Evolutionary conservation across 345 rosid species (phyloP).

Genomic region (Corchorus olitorius): DNA sequence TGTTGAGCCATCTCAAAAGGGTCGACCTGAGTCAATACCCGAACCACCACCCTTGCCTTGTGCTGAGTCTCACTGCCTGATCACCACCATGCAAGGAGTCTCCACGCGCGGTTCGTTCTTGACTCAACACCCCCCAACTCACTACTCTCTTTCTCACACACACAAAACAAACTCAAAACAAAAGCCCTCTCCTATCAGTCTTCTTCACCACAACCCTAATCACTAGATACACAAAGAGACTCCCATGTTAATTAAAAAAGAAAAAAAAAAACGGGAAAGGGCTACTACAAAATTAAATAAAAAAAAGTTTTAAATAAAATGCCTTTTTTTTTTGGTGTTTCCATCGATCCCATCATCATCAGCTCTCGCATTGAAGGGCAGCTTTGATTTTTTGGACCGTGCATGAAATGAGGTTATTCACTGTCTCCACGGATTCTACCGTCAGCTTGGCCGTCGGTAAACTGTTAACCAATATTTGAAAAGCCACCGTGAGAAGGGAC

Average conservation of each 20-base stretch:
- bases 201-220: neutral
- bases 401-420: slow-evolving; percentile 87
- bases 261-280: slow-evolving; percentile 5
- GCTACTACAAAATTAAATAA: neutral
- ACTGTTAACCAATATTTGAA: slow-evolving; percentile 93
- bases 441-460: slow-evolving; percentile 93
- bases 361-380: slow-evolving; percentile 78
- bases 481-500: slow-evolving; percentile 92
- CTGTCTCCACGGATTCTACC: slow-evolving; percentile 96
- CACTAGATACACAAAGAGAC: slow-evolving; percentile 20
- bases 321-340: neutral
- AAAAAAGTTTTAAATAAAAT: neutral
- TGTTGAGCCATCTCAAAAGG: slow-evolving; percentile 33
- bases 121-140: slow-evolving; percentile 81
- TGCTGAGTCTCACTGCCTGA: slow-evolving; percentile 25
- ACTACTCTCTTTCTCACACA: neutral
- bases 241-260: neutral
- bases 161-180: neutral
- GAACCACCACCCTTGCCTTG: slow-evolving; percentile 95
- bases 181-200: neutral
- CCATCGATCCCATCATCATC: no score
- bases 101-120: slow-evolving; percentile 98
- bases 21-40: slow-evolving; percentile 99
- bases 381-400: slow-evolving; percentile 92
- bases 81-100: slow-evolving; percentile 62